Evolutionary conservation across 1,284 basidiomycete genomes (phyloP), one percentile per base, ranked within the genome.

Genomic region (Microbotryum saponariae): DNA sequence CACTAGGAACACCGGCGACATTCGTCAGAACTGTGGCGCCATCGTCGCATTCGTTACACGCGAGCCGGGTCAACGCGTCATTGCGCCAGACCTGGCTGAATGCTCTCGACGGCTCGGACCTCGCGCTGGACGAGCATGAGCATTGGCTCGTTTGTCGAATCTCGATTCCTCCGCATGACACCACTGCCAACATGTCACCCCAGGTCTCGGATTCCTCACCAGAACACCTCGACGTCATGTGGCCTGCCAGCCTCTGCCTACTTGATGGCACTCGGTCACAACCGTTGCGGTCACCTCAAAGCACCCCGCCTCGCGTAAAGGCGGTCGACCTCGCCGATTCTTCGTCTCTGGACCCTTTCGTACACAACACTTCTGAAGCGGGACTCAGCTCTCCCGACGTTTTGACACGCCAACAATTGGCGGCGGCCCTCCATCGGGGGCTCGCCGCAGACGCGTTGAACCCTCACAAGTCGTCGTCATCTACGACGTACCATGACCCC

Each of bases 61-160:
- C 31, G n/a, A 33, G 51, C 27, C 27, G 12, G 12, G 27, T n/a
- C 1, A 12, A 6, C 23, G n/a, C 23, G 20, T 20, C 51, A 29
- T n/a, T 53, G 20, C 12, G 25, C 27, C n/a, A 23, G 51, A 53
- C 14, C 20, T 68, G 66, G 66, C 10, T 31, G 31, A 33, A n/a
- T 6, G 44, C 56, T 6, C 52, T 65, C n/a, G 51, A 44, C 1
- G 61, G 57, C 10, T 51, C 25, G 7, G 20, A 25, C 6, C 21
- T 61, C 7, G 47, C 23, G 4, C 21, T 50, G 4, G 56, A 44
- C 0, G 31, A 12, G 2, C 49, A 54, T 2, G 60, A 57, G 49
- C 21, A 14, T 1, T 69, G 59, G 61, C 44, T 69, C 21, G 27
- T 64, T 16, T 66, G 65, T 47, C 56, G 57, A 6, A 53, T 69